Conservation (phyloP, 2,329 filamentous ascomycete genomes). For the Lachnellula subtilissima region DNA sequence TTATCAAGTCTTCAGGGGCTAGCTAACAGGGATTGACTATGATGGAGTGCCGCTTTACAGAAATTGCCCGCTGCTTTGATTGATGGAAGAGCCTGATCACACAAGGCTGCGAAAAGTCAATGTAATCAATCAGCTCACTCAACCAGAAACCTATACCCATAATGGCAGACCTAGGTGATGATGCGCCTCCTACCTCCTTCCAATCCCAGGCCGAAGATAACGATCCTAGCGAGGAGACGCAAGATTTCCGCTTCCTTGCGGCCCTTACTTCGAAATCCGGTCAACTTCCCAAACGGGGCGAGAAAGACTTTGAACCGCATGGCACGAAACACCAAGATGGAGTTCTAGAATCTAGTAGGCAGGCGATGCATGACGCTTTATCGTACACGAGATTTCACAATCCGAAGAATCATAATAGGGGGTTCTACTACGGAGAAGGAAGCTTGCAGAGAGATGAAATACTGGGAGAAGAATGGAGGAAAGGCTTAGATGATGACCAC, state of each 20-base stretch:
- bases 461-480: slow-evolving; percentile 64
- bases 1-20: background rate
- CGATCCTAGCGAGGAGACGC: slow-evolving; percentile 71
- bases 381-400: slow-evolving; percentile 70
- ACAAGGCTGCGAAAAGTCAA: slow-evolving; percentile 6
- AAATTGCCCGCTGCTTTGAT: background rate
- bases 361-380: slow-evolving; percentile 85
- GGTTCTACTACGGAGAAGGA: slow-evolving; percentile 64
- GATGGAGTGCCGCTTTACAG: background rate
- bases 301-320: slow-evolving; percentile 96
- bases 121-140: background rate
- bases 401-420: slow-evolving; percentile 61
- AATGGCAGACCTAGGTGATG: slow-evolving; percentile 32
- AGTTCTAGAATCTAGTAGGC: slow-evolving; percentile 73
- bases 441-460: slow-evolving; percentile 35
- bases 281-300: slow-evolving; percentile 77
- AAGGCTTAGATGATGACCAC: slow-evolving; percentile 50
- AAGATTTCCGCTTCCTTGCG: slow-evolving; percentile 76
- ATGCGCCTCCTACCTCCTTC: slow-evolving; percentile 26
- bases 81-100: slow-evolving; percentile 7
- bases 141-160: slow-evolving; percentile 3
- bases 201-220: slow-evolving; percentile 42
- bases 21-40: background rate
- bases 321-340: slow-evolving; percentile 76
- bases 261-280: slow-evolving; percentile 48